These are phyloP conservation scores for Cyclostephanos invisitatus DNA, from an alignment of 108 stramenopile genomes.

Conservation along the genomic window DNA sequence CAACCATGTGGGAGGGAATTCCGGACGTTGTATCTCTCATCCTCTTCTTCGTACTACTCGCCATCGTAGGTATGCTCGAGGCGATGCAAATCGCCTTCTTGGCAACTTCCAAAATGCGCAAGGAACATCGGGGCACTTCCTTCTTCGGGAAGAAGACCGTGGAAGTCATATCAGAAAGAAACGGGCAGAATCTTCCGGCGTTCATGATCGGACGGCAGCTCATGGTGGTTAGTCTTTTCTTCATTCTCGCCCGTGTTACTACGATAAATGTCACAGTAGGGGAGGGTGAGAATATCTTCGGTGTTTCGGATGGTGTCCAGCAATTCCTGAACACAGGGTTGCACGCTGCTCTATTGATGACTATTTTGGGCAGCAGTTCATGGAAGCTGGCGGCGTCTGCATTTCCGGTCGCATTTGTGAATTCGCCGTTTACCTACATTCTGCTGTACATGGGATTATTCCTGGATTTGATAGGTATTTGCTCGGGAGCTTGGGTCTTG, in stretches of 20 bases:
- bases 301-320: constrained; percentile 59
- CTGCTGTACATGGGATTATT: constrained; percentile 50
- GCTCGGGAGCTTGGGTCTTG: constrained; percentile 68
- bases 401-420: constrained; percentile 69
- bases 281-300: constrained; percentile 58
- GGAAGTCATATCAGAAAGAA: constrained; percentile 52
- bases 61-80: constrained; percentile 67
- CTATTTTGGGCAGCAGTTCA: constrained; percentile 63
- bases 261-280: constrained; percentile 51
- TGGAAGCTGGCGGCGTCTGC: constrained; percentile 73
- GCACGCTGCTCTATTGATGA: constrained; percentile 70
- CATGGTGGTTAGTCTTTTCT: constrained; percentile 67
- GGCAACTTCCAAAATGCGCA: constrained; percentile 65
- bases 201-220: constrained; percentile 81
- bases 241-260: constrained; percentile 70
- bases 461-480: constrained; percentile 65
- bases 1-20: constrained; percentile 64
- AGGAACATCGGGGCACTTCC: constrained; percentile 55
- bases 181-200: constrained; percentile 61
- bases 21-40: constrained; percentile 51
- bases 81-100: constrained; percentile 84
- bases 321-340: constrained; percentile 69
- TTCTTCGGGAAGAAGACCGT: constrained; percentile 60
- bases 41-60: constrained; percentile 61
- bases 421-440: constrained; percentile 61